Evolutionary conservation across 2,329 filamentous ascomycete species (phyloP).

Genomic region (Coniella vitis): DNA sequence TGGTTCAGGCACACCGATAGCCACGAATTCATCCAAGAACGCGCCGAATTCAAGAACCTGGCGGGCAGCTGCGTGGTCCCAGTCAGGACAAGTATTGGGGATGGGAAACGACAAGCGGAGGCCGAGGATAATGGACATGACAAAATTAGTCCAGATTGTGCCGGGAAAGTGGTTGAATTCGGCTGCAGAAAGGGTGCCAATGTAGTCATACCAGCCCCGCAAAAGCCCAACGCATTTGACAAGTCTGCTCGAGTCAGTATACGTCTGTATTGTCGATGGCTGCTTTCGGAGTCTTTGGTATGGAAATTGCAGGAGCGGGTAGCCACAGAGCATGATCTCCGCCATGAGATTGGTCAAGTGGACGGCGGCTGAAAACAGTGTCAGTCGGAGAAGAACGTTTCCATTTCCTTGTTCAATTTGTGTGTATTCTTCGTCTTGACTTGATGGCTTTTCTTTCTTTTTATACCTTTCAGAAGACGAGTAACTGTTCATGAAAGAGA

Average conservation of each 20-base stretch:
- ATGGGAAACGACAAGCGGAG: constrained; percentile 42
- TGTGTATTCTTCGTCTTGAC: too few species aligned
- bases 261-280: background rate
- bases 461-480: too few species aligned
- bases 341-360: constrained; percentile 29
- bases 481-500: too few species aligned
- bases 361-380: constrained; percentile 23
- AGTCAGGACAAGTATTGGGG: constrained; percentile 26
- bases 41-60: constrained; percentile 31
- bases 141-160: constrained; percentile 37
- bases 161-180: constrained; percentile 32
- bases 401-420: background rate
- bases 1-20: background rate
- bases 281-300: background rate
- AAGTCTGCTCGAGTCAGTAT: constrained; percentile 16
- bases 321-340: constrained; percentile 34
- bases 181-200: constrained; percentile 17
- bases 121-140: constrained; percentile 34
- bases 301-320: constrained; percentile 28
- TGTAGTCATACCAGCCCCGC: constrained; percentile 23
- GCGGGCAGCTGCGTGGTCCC: constrained; percentile 33
- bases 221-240: constrained; percentile 16
- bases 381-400: constrained; percentile 1
- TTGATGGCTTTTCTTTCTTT: too few species aligned
- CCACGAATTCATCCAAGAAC: constrained; percentile 32